Evolutionary conservation across 106 monocot genomes (phyloP).

Genomic region (Dendrobium officinale): DNA sequence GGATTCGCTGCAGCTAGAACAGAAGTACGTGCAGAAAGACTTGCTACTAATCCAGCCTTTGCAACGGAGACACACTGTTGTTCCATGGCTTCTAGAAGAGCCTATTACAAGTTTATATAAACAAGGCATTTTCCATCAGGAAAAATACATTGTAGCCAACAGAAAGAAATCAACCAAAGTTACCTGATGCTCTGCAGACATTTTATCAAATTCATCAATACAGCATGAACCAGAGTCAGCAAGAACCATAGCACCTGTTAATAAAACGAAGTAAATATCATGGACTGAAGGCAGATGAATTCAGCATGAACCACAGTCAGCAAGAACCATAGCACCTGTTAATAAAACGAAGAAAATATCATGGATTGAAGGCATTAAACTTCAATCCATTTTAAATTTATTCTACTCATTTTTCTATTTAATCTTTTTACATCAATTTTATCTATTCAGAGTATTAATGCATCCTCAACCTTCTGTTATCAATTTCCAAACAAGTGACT

Average conservation of each 20-base stretch:
- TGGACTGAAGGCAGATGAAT: slow-evolving; percentile 11
- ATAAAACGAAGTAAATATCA: neutral
- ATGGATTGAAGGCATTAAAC: neutral
- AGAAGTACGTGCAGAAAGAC: slow-evolving; percentile 91
- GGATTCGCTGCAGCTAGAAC: slow-evolving; percentile 97
- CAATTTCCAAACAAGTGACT: no score
- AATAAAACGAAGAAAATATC: neutral
- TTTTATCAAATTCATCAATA: slow-evolving; percentile 99
- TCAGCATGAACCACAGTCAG: slow-evolving; percentile 94
- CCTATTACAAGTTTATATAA: slow-evolving; percentile 27
- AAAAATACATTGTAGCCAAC: neutral
- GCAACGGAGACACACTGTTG: slow-evolving; percentile 98
- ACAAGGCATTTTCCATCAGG: neutral
- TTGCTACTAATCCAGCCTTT: slow-evolving; percentile 97
- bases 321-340: slow-evolving; percentile 97
- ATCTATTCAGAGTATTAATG: neutral
- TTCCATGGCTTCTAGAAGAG: slow-evolving; percentile 97
- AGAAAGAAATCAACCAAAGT: neutral
- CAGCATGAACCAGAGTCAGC: slow-evolving; percentile 97
- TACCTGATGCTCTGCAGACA: slow-evolving; percentile 98
- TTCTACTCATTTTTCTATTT: neutral
- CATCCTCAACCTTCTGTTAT: neutral
- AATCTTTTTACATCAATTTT: neutral
- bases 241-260: slow-evolving; percentile 94
- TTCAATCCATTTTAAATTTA: neutral